Conservation (phyloP, 192 early-diverging fungal genomes). For the Backusella liffmaniae region DNA sequence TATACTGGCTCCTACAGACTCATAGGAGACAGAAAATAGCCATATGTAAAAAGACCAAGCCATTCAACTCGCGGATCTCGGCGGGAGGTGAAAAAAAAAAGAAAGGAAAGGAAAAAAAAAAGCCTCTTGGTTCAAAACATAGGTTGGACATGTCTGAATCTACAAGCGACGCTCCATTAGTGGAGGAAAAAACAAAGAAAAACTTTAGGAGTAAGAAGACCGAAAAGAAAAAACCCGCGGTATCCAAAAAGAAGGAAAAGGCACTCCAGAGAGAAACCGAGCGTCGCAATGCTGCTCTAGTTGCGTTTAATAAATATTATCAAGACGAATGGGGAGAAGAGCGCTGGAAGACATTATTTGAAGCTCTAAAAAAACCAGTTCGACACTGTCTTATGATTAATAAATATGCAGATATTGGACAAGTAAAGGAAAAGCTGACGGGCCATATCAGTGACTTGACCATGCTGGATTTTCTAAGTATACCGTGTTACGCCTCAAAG, state of each 20-base stretch:
- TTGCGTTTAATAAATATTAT: conserved; percentile 24
- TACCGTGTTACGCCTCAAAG: conserved; percentile 22
- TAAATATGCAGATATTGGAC: conserved; percentile 18
- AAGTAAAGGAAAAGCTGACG: not conserved
- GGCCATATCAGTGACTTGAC: not conserved
- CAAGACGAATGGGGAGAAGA: conserved; percentile 22
- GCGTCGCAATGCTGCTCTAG: conserved; percentile 1
- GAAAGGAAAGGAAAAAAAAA: not conserved
- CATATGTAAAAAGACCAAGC: too few relatives aligned
- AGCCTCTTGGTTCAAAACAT: not conserved
- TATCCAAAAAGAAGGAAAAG: conserved; percentile 25
- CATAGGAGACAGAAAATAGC: too few relatives aligned
- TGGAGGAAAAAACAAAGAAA: conserved; percentile 2
- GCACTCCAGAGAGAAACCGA: conserved; percentile 17
- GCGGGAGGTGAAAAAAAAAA: not conserved
- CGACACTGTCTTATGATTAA: conserved; percentile 29
- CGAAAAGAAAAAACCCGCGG: conserved; percentile 11
- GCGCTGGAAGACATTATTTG: conserved; percentile 25
- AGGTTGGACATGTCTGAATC: not conserved
- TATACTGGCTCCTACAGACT: too few relatives aligned
- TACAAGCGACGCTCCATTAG: not conserved
- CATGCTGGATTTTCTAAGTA: conserved; percentile 19
- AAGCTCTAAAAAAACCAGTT: conserved; percentile 16
- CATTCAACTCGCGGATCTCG: too few relatives aligned
- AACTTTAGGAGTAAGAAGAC: not conserved